Evolutionary conservation across 257 asterid genomes (phyloP), one percentile per base, ranked within the genome.

Genomic region (Cynanchum wilfordii): DNA sequence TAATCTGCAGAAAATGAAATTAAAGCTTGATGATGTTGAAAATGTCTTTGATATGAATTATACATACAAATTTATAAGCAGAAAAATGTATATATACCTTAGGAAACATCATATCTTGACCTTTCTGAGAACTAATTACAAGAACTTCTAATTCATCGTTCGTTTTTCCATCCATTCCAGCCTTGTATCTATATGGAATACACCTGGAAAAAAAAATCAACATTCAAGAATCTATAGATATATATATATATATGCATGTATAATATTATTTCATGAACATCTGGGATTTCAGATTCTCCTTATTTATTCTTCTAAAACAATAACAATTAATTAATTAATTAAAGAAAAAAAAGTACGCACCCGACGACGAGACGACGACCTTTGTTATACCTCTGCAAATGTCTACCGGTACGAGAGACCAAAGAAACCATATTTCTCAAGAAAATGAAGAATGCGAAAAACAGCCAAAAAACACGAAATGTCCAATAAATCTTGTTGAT

Each of bases 101-200:
- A 6, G 97, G 96, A 67, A 90, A 90, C 93, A 90, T 86, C 97
- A 86, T 90, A 17, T 78, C 81, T 66, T 79, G 84, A 69, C 88
- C 78, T 45, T 87, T 90, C 60, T 79, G 87, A 4, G 97, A 90
- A 79, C 90, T 90, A 36, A 90, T 74, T 10, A 88, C 85, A 74
- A 90, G 90, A 51, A 90, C 96, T 77, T 90, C 97, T 52, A 90
- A 68, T 75, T 81, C 86, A 45, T 85, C 81, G n/a, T 78, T 75
- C 0, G 71, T 30, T 2, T 59, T 69, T 16, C 76, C 85, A 44
- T 71, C 52, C 68, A 71, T 74, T 29, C 76, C 76, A 38, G 72
- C 77, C 78, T 83, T 88, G 71, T 78, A 87, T 72, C 95, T 81
- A 66, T 90, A 90, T 0, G 97, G 97, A 56, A 90, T 88, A 80